Evolutionary conservation across 352 stramenopile genomes (phyloP).

Genomic region (Phytophthora macrochlamydospora): DNA sequence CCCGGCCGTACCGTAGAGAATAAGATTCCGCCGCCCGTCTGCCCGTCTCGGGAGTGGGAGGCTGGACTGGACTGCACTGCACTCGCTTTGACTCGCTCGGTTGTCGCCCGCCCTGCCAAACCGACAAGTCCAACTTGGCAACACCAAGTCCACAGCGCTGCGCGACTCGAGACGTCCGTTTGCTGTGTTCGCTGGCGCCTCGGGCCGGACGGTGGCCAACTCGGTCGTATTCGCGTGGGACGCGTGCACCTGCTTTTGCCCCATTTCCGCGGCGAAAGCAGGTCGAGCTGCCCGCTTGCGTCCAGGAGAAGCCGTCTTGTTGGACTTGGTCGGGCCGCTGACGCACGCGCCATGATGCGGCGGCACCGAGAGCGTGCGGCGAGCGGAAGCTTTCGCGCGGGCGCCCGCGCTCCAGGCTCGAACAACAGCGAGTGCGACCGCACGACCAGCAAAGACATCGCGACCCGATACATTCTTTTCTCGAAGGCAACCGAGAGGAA

Average conservation of each 20-base stretch:
- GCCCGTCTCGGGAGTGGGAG: background rate
- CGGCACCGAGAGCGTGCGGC: background rate
- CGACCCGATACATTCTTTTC: slow-evolving; percentile 16
- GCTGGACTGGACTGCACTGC: no score
- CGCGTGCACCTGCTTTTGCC: background rate
- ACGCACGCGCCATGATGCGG: slow-evolving; percentile 16
- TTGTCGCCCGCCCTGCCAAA: background rate
- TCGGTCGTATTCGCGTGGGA: slow-evolving; percentile 36
- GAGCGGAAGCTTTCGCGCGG: slow-evolving; percentile 9
- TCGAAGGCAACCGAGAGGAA: slow-evolving; percentile 22
- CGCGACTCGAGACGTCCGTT: no score
- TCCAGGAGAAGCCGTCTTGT: slow-evolving; percentile 20
- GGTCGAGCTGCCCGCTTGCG: slow-evolving; percentile 4
- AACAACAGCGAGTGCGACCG: slow-evolving; percentile 11
- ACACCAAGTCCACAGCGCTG: no score
- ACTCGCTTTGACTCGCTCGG: background rate
- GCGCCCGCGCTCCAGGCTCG: background rate
- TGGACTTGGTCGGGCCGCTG: slow-evolving; percentile 24
- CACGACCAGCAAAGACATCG: slow-evolving; percentile 28
- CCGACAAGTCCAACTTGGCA: no score
- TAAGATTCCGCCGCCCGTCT: slow-evolving; percentile 24
- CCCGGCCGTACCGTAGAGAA: slow-evolving; percentile 17
- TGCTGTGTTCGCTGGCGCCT: background rate
- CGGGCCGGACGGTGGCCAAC: slow-evolving; percentile 16
- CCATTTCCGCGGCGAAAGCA: no score